Base-by-base conservation (phyloP, 352 stramenopile species). In the Pilasporangium apinafurcum region DNA sequence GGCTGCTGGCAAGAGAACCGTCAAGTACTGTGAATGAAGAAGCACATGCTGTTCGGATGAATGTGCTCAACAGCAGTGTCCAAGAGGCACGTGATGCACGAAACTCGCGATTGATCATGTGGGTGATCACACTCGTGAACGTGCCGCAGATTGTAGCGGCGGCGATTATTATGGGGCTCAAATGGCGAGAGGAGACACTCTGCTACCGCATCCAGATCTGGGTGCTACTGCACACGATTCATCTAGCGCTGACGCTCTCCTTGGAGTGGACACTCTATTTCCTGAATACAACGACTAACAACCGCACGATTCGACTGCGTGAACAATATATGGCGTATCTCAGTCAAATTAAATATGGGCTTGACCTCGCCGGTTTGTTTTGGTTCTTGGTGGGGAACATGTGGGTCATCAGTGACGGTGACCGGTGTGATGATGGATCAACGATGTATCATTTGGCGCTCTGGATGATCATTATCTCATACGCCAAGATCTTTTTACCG, bases 391-490 rank as follows among this genome's bases (percentile, higher is more conserved):
- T 92, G 24, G 80, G 80, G 48, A 92, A 92, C 51, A 90, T 92
- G 80, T 92, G 80, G 80, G 73, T 92, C 60, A 85, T 92, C 48
- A 88, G 74, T 53, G 77, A 92, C 56, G 72, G 77, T 46, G 77
- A 75, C 38, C 74, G 77, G 32, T 90, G 80, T 47, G 69, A 92
- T 46, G 79, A 86, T 35, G 79, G 76, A 5, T 85, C 72, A 2
- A 66, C 62, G 22, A 76, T 89, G 59, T 92, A 92, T 61, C 75
- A 87, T 44, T 62, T 90, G 31, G 81, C 78, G 55, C 67, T 97
- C 29, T 94, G 82, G 59, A 94, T 96, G 74, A 92, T 97, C 49
- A 57, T 96, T 53, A 94, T 96, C 42, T 83, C 84, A 21, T 97
- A 96, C 62, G 69, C 82, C 50, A 95, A 97, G 67, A 93, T 97